These are phyloP conservation scores for Protomyces gravidus DNA, from an alignment of 1,139 yeast genomes.

Conservation along the genomic window DNA sequence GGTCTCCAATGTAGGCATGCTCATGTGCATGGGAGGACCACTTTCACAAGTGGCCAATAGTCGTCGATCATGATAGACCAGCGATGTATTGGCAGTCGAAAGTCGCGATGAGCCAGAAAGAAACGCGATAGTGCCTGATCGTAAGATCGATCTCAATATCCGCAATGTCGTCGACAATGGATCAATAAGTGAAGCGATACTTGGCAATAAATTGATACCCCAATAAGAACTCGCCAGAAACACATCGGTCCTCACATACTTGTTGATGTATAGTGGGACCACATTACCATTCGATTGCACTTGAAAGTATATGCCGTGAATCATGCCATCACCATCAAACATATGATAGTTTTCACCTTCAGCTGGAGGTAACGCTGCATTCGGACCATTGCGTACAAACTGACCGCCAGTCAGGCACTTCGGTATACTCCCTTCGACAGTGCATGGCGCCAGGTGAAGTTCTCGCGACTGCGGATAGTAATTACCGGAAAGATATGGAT, in stretches of 20 bases:
- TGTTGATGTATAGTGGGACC: constrained; percentile 24
- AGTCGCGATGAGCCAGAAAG: constrained; percentile 23
- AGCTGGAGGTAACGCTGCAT: constrained; percentile 20
- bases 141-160: constrained; percentile 10
- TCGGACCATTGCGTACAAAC: constrained; percentile 29
- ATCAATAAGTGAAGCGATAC: constrained; percentile 27
- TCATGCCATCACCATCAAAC: constrained; percentile 30
- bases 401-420: constrained; percentile 22
- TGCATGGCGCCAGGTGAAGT: constrained; percentile 22
- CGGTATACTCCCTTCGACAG: constrained; percentile 12
- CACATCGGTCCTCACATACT: constrained; percentile 22
- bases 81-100: constrained; percentile 26
- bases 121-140: constrained; percentile 19
- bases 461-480: constrained; percentile 27
- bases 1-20: constrained; percentile 24
- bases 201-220: constrained; percentile 17
- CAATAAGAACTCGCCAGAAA: constrained; percentile 20
- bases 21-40: constrained; percentile 28
- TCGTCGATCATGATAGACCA: constrained; percentile 24
- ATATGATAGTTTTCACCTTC: constrained; percentile 24
- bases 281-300: background rate
- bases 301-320: constrained; percentile 26
- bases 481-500: constrained; percentile 27
- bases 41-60: constrained; percentile 27
- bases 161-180: constrained; percentile 13